Evolutionary conservation across 2,329 filamentous ascomycete genomes (phyloP), one percentile per base, ranked within the genome.

Genomic region (Atkinsonella texensis): DNA sequence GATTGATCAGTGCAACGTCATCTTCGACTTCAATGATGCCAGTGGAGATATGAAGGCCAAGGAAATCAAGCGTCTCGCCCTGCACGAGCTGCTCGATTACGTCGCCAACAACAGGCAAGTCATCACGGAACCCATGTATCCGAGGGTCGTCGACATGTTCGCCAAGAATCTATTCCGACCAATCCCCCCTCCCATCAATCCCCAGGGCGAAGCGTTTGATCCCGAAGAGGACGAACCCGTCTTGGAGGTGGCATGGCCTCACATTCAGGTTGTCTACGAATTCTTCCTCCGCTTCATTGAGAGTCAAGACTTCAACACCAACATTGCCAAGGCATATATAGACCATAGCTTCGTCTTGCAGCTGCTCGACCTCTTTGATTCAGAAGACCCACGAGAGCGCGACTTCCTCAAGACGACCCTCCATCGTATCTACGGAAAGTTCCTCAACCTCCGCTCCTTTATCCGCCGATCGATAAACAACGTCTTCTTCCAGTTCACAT

Each of bases 1-100:
- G 77, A 93, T 98, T 60, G 93, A 97, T 63, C 93, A 98, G 68
- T 98, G 93, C 75, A 98, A 98, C 66, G 94, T 98, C 74, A 98
- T 98, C 63, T 98, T 98, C 66, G 93, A 98, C 72, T 98, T 98
- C 74, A 98, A 97, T 67, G 93, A 98, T 69, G 89, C 91, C 47
- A 95, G 88, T 58, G 90, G 85, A 59, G 93, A 98, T 66, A 97
- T 98, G 90, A 98, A 98, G 70, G 95, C 91, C 46, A 98, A 98
- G 74, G 93, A 98, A 71, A 97, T 98, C 77, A 98, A 98, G 76
- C 82, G 93, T 63, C 74, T 98, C 59, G 93, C 93, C 42, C 77
- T 98, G 44, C 93, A 98, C 66, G 93, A 98, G 68, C 76, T 98
- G 55, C 79, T 98, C 57, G 93, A 98, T 68, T 98, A 98, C 65